phyloP scores from a whole-genome alignment of 2,329 filamentous ascomycete species.

The Nigrospora sphaerica region DNA sequence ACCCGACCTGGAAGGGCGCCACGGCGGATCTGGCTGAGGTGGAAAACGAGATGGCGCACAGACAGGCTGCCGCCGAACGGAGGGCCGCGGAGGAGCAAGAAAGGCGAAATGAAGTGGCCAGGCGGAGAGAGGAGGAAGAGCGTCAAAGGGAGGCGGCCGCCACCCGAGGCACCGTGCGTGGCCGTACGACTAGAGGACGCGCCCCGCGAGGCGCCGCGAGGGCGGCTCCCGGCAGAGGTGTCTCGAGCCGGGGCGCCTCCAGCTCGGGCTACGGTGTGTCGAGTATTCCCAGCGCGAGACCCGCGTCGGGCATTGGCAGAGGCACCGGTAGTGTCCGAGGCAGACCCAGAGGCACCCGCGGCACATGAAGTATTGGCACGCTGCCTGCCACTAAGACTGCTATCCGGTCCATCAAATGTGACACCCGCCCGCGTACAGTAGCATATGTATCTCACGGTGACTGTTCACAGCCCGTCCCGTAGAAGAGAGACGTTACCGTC shows the following conservation, averaged over 20 bases:
- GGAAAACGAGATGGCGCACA: slow-evolving; percentile 69
- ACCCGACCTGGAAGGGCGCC: slow-evolving; percentile 84
- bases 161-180: not conserved
- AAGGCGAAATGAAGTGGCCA: slow-evolving; percentile 62
- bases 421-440: too few relatives aligned
- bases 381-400: not conserved
- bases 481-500: too few relatives aligned
- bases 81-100: slow-evolving; percentile 72
- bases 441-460: too few relatives aligned
- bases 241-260: slow-evolving; percentile 16
- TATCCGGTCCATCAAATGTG: too few relatives aligned
- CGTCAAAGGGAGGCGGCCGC: slow-evolving; percentile 28
- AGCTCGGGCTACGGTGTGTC: slow-evolving; percentile 19
- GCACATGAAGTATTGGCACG: slow-evolving; percentile 1
- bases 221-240: slow-evolving; percentile 27
- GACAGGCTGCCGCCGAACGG: slow-evolving; percentile 71
- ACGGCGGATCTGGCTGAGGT: slow-evolving; percentile 79
- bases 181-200: slow-evolving; percentile 1
- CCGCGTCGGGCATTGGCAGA: slow-evolving; percentile 35
- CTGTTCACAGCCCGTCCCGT: too few relatives aligned
- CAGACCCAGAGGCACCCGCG: slow-evolving; percentile 45
- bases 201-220: slow-evolving; percentile 11
- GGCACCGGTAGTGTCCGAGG: slow-evolving; percentile 42
- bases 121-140: slow-evolving; percentile 57
- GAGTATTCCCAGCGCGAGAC: slow-evolving; percentile 22